Evolutionary conservation across 768 basidiomycete species (phyloP).

Genomic region (Bullera alba): DNA sequence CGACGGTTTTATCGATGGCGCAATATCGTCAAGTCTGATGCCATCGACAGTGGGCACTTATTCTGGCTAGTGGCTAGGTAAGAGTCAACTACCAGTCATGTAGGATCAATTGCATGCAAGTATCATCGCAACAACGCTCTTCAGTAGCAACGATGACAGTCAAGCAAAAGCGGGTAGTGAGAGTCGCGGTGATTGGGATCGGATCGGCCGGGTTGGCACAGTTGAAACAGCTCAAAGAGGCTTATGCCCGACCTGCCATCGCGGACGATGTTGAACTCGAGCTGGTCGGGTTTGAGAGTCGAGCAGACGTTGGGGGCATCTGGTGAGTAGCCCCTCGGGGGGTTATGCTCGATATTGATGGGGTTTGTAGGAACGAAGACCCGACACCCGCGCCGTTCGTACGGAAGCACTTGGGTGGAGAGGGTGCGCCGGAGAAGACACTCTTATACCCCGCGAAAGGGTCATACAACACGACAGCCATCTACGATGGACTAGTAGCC

Average conservation of each 20-base stretch:
- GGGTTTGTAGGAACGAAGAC: neutral
- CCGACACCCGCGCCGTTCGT: neutral
- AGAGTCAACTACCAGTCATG: no score
- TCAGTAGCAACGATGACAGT: neutral
- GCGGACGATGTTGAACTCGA: conserved; percentile 12
- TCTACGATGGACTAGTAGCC: conserved; percentile 38
- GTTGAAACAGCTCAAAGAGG: conserved; percentile 28
- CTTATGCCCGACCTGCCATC: conserved; percentile 18
- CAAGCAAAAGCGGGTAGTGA: neutral
- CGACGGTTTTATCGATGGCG: no score
- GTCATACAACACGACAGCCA: conserved; percentile 28
- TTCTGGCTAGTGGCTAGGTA: no score
- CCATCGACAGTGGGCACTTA: no score
- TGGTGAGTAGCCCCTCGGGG: conserved; percentile 25
- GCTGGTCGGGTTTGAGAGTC: conserved; percentile 29
- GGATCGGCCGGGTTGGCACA: conserved; percentile 37
- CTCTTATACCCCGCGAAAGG: conserved; percentile 22
- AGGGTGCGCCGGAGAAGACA: conserved; percentile 5
- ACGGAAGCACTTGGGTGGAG: neutral
- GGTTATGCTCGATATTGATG: neutral
- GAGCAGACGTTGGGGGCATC: conserved; percentile 32
- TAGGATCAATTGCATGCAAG: no score
- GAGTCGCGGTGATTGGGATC: conserved; percentile 22
- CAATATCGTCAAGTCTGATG: no score
- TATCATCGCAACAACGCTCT: no score